Percentiles rank a stretch among this genome's conserved stretches.
Conservation (phyloP, 257 asterid species). For the Buddleja alternifolia region DNA sequence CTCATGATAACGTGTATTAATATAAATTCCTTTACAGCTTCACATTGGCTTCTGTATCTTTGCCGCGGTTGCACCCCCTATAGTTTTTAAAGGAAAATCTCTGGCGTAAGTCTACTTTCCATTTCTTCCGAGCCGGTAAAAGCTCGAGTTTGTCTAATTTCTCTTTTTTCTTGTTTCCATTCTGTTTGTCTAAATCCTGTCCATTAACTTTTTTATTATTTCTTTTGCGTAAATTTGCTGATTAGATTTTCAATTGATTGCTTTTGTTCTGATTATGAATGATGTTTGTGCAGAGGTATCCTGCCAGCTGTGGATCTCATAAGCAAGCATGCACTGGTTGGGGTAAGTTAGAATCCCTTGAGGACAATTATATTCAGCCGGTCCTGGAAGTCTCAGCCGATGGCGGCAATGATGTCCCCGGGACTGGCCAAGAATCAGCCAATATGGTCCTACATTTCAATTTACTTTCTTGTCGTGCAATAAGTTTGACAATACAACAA, state of each 20-base stretch:
- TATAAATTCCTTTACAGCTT: constrained; percentile 57
- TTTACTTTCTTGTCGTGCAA: too few relatives aligned
- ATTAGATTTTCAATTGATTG: not conserved
- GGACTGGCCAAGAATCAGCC: too few relatives aligned
- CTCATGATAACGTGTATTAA: constrained; percentile 6
- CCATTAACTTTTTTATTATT: not conserved
- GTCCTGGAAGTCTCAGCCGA: too few relatives aligned
- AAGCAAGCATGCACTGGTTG: constrained; percentile 71
- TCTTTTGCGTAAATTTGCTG: not conserved
- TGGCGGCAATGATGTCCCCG: too few relatives aligned
- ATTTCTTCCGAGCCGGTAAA: not conserved
- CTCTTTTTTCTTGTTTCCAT: not conserved
- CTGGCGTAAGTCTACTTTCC: constrained; percentile 63
- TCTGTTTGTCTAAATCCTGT: not conserved
- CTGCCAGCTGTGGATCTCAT: constrained; percentile 93
- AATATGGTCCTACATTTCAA: too few relatives aligned
- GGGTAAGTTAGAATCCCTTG: constrained; percentile 59
- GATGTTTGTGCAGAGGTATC: constrained; percentile 72
- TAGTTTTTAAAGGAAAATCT: constrained; percentile 94
- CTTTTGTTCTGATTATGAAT: constrained; percentile 13
- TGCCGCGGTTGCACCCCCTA: constrained; percentile 98
- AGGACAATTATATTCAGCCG: not conserved
- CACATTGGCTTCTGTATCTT: constrained; percentile 87
- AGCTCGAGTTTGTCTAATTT: not conserved
- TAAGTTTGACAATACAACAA: not conserved